phyloP scores from a whole-genome alignment of 2,329 filamentous ascomycete genomes.

The Colletotrichum viniferum region DNA sequence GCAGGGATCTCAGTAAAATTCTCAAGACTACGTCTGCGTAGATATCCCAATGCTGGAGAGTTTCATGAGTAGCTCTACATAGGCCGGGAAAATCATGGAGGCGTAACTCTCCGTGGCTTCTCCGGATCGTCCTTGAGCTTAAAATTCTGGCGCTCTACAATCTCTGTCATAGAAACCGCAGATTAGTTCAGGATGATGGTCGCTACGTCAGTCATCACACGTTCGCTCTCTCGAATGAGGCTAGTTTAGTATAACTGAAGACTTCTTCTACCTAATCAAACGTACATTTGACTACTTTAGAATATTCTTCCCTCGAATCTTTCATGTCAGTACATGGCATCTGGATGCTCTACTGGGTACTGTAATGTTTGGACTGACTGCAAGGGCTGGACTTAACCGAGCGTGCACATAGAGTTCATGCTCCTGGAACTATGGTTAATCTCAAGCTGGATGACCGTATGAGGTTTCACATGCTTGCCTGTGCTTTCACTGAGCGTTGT shows the following conservation, averaged over 20 bases:
- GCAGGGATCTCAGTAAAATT: fast-evolving
- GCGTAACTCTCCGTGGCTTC: background rate
- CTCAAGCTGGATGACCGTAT: background rate
- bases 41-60: background rate
- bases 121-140: too few relatives aligned
- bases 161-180: background rate
- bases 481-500: background rate
- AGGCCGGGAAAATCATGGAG: background rate
- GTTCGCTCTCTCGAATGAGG: background rate
- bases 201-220: too few relatives aligned
- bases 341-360: background rate
- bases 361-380: background rate
- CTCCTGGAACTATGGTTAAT: background rate
- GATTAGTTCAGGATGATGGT: background rate
- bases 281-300: background rate
- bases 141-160: background rate
- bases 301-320: background rate
- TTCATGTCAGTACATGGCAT: background rate
- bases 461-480: background rate
- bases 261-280: background rate
- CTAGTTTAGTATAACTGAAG: background rate
- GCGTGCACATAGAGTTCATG: background rate
- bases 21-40: background rate
- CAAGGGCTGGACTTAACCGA: background rate
- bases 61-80: background rate